Evolutionary conservation across 306 rosid genomes (phyloP).

Genomic region (Calophaca sinica): DNA sequence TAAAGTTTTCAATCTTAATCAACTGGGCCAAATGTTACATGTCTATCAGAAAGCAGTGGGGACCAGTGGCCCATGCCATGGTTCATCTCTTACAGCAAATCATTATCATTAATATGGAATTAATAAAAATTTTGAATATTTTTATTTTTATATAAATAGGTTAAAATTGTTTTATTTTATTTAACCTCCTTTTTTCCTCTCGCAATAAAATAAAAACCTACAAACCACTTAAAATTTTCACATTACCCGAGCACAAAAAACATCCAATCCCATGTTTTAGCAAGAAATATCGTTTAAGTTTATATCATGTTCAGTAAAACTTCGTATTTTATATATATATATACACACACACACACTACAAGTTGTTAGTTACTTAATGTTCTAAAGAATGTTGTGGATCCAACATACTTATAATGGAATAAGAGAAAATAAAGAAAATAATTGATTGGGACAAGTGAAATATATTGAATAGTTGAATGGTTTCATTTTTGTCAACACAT

Average conservation of each 20-base stretch:
- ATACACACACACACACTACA: background rate
- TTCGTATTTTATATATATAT: too few relatives aligned
- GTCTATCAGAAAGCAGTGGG: constrained; percentile 45
- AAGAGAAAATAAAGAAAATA: constrained; percentile 25
- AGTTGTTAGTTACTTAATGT: background rate
- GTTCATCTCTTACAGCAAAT: constrained; percentile 33
- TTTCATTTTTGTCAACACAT: constrained; percentile 41
- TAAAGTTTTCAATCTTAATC: constrained; percentile 45
- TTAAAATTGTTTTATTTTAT: background rate
- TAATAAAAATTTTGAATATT: background rate
- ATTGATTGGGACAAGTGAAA: background rate
- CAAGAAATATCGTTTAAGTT: background rate
- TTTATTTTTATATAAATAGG: background rate
- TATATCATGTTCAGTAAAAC: background rate
- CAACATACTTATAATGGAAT: constrained; percentile 16
- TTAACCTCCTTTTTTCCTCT: background rate
- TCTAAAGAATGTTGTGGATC: constrained; percentile 4
- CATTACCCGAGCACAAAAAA: background rate
- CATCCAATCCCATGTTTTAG: background rate
- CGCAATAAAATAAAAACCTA: background rate
- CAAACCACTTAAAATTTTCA: background rate
- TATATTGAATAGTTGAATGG: constrained; percentile 16
- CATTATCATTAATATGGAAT: constrained; percentile 4
- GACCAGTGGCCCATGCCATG: constrained; percentile 41
- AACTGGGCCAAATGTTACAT: constrained; percentile 40